Evolutionary conservation across 805 yeast species (phyloP).

Genomic region (Kazachstania taianensis): DNA sequence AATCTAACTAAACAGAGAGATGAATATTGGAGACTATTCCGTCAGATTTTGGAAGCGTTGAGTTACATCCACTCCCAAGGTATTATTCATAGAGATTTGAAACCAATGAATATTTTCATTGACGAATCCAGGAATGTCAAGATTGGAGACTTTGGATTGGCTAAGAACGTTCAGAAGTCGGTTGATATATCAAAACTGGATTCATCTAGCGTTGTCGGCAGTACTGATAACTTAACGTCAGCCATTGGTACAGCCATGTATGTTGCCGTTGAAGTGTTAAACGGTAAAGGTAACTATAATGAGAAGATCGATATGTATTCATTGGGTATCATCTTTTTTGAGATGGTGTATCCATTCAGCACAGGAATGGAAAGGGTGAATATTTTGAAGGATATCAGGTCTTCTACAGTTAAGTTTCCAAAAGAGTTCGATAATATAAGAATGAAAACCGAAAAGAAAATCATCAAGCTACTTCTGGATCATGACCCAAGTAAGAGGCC

Average conservation of each 20-base stretch:
- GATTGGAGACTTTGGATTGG: slow-evolving; percentile 95
- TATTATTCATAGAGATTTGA: slow-evolving; percentile 87
- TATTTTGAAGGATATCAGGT: slow-evolving; percentile 56
- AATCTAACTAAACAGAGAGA: slow-evolving; percentile 60
- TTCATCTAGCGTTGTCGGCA: slow-evolving; percentile 20
- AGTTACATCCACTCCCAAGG: slow-evolving; percentile 89
- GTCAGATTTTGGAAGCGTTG: slow-evolving; percentile 83
- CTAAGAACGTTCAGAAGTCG: slow-evolving; percentile 68
- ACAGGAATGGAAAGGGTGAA: slow-evolving; percentile 91
- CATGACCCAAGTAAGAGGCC: slow-evolving; percentile 78
- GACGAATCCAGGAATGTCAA: slow-evolving; percentile 83
- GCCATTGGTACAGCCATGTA: slow-evolving; percentile 91
- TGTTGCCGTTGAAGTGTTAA: slow-evolving; percentile 80
- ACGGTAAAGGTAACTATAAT: slow-evolving; percentile 66
- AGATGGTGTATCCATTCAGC: slow-evolving; percentile 76
- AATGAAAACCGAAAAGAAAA: slow-evolving; percentile 49
- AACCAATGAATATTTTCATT: slow-evolving; percentile 92
- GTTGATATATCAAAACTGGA: slow-evolving; percentile 27
- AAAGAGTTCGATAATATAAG: slow-evolving; percentile 45
- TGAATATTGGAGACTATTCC: slow-evolving; percentile 82
- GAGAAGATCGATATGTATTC: slow-evolving; percentile 96
- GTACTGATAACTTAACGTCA: slow-evolving; percentile 69
- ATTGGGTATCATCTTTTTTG: slow-evolving; percentile 87
- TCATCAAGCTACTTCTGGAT: slow-evolving; percentile 56
- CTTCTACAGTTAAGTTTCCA: slow-evolving; percentile 58